These are phyloP conservation scores for Fusarium kyushuense DNA, from an alignment of 2,329 filamentous ascomycete species.

Conservation along the genomic window DNA sequence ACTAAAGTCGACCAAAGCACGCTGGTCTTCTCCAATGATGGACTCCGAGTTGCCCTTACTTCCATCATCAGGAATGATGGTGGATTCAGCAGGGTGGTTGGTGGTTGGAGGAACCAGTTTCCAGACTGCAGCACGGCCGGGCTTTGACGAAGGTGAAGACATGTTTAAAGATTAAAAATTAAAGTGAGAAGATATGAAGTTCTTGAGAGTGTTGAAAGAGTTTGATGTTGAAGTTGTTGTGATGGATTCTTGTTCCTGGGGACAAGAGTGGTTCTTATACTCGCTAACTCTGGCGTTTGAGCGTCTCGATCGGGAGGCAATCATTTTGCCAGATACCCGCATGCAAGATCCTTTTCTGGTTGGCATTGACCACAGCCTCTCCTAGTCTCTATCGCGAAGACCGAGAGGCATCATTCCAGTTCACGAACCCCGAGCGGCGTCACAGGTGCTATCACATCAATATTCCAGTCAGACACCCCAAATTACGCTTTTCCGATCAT, in stretches of 20 bases:
- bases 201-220: not conserved
- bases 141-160: constrained; percentile 1
- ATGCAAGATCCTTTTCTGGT: not conserved
- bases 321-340: not conserved
- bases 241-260: not conserved
- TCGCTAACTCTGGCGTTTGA: not conserved
- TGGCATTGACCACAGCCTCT: not conserved
- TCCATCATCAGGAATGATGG: constrained; percentile 25
- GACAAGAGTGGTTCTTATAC: not conserved
- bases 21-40: constrained; percentile 25
- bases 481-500: not conserved
- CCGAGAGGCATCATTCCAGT: not conserved
- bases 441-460: not conserved
- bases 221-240: not conserved
- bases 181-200: too few relatives aligned
- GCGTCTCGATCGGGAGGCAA: not conserved
- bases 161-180: not conserved
- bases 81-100: constrained; percentile 14
- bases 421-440: not conserved
- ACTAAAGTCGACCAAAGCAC: constrained; percentile 12
- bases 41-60: constrained; percentile 13
- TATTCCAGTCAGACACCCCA: not conserved
- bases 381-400: too few relatives aligned
- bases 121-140: constrained; percentile 36
- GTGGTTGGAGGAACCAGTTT: constrained; percentile 14